Percentiles rank a stretch among this genome's conserved stretches.
Conservation (phyloP, 371 early-diverging fungal genomes). For the Circinella minor region DNA sequence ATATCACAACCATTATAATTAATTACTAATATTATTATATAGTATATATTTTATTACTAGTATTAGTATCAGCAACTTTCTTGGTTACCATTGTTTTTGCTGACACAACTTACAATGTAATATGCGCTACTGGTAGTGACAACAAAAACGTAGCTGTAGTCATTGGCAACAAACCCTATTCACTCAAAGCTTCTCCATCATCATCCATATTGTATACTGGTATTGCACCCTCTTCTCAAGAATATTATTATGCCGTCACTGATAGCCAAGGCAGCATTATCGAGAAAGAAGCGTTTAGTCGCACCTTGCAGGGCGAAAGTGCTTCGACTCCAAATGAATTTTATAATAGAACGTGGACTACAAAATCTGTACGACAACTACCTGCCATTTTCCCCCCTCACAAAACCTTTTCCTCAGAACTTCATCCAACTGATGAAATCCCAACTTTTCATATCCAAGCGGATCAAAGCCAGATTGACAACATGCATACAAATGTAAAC, state of each 20-base stretch:
- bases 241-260: constrained; percentile 11
- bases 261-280: not conserved
- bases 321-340: constrained; percentile 19
- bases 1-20: no score
- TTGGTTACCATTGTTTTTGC: not conserved
- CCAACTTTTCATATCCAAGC: constrained; percentile 36
- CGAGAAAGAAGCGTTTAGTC: constrained; percentile 13
- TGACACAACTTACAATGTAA: constrained; percentile 1
- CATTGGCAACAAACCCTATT: constrained; percentile 9
- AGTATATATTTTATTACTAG: not conserved
- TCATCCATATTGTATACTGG: constrained; percentile 11
- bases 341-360: constrained; percentile 22
- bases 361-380: constrained; percentile 17
- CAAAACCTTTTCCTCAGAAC: not conserved
- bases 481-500: constrained; percentile 25
- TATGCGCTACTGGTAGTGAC: not conserved
- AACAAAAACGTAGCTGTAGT: constrained; percentile 10
- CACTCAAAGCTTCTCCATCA: constrained; percentile 7
- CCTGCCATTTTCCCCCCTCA: constrained; percentile 6
- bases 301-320: not conserved
- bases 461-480: constrained; percentile 18
- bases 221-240: constrained; percentile 8
- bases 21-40: not conserved
- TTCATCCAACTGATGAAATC: constrained; percentile 31
- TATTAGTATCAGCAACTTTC: not conserved